A percentile compares a stretch with the other conserved stretches of the same genome.
Conservation (phyloP, 257 asterid genomes). For the Forsythia viridissima region DNA sequence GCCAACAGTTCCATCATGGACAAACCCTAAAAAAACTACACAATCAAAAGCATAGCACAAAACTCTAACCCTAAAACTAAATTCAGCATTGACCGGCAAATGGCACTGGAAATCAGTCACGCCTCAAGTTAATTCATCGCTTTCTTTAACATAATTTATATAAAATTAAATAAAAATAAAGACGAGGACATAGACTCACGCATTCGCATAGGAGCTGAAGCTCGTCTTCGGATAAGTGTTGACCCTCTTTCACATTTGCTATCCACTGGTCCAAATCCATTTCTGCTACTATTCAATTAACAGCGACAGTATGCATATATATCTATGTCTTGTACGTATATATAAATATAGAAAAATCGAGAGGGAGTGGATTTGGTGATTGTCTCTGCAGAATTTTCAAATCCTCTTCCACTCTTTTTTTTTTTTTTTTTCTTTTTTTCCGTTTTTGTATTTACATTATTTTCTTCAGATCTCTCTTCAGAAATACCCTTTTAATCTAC, state of each 20-base stretch:
- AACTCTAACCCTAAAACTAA: conserved; percentile 36
- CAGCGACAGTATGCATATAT: background rate
- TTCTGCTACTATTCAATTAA: background rate
- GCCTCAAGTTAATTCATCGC: background rate
- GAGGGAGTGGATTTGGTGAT: background rate
- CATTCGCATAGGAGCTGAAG: conserved; percentile 99
- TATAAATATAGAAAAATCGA: background rate
- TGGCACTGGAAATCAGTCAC: background rate
- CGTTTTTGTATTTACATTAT: no score
- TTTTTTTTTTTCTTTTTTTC: background rate
- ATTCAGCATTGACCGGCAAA: background rate
- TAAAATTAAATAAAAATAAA: background rate
- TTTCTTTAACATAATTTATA: background rate
- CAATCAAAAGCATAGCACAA: conserved; percentile 22
- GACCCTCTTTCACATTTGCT: conserved; percentile 87
- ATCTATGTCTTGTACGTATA: background rate
- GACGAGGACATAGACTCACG: conserved; percentile 38
- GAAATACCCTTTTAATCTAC: no score
- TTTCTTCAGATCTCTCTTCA: no score
- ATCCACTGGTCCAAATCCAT: conserved; percentile 99
- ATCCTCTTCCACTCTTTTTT: background rate
- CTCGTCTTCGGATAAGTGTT: conserved; percentile 96
- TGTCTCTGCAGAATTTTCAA: background rate
- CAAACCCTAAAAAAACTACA: background rate
- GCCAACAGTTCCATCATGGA: background rate